Percentiles rank a stretch among this genome's conserved stretches.
These are phyloP conservation scores for Tetracentron sinense DNA, from an alignment of 164 flowering plant genomes.

Conservation along the genomic window DNA sequence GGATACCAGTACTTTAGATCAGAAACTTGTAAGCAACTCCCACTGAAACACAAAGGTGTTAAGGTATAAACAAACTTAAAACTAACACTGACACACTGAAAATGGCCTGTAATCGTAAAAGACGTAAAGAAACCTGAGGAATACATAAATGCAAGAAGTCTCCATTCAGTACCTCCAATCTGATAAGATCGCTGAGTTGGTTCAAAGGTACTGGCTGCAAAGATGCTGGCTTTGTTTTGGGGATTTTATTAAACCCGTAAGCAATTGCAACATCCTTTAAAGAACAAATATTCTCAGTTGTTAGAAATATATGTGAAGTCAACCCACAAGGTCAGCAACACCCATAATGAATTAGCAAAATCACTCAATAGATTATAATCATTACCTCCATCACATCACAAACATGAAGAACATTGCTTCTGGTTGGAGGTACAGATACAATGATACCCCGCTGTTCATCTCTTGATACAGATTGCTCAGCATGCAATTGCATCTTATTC, in stretches of 20 bases:
- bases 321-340: not conserved
- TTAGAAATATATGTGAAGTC: not conserved
- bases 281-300: slow-evolving; percentile 7
- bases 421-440: slow-evolving; percentile 87
- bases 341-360: not conserved
- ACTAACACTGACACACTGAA: no score
- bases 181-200: slow-evolving; percentile 67
- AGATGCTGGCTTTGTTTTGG: slow-evolving; percentile 56
- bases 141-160: not conserved
- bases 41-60: not conserved
- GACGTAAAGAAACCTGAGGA: not conserved
- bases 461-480: slow-evolving; percentile 37
- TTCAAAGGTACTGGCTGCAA: slow-evolving; percentile 60
- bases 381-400: slow-evolving; percentile 98
- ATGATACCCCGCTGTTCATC: slow-evolving; percentile 35
- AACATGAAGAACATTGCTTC: slow-evolving; percentile 94
- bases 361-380: not conserved
- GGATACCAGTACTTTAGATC: no score
- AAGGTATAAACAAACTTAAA: not conserved
- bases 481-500: slow-evolving; percentile 82
- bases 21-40: no score
- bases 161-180: slow-evolving; percentile 60
- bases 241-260: slow-evolving; percentile 71
- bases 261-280: slow-evolving; percentile 83
- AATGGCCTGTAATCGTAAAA: no score